Conservation (phyloP, 441 rosid species). For the Erysimum cheiri region DNA sequence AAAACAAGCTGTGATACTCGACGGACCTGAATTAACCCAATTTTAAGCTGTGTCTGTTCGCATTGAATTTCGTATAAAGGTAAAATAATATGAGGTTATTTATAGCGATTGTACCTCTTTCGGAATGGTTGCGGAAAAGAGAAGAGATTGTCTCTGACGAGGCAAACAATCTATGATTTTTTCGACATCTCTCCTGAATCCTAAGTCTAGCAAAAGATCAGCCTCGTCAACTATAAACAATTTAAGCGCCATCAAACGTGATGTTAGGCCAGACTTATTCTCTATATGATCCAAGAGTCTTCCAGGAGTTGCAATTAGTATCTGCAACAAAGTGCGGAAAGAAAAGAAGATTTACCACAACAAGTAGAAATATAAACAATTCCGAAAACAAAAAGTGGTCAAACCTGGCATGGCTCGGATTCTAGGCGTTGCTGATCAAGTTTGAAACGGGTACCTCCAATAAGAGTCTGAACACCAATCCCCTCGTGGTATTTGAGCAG, state of each 20-base stretch:
- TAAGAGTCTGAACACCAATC: constrained; percentile 80
- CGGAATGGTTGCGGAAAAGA: constrained; percentile 92
- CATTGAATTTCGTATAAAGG: background rate
- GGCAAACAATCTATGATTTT: constrained; percentile 89
- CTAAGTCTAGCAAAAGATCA: constrained; percentile 88
- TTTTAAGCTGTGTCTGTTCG: constrained; percentile 5
- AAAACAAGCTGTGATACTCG: constrained; percentile 91
- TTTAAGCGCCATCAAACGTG: constrained; percentile 83
- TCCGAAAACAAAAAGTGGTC: constrained; percentile 24
- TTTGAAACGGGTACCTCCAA: constrained; percentile 92
- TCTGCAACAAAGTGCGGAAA: constrained; percentile 52
- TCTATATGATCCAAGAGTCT: constrained; percentile 93
- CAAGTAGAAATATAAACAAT: constrained; percentile 4
- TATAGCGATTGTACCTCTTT: constrained; percentile 66
- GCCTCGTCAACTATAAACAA: constrained; percentile 95
- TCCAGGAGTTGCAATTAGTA: constrained; percentile 96
- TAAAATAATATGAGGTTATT: background rate
- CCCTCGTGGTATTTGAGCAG: constrained; percentile 82
- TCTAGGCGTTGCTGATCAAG: constrained; percentile 86
- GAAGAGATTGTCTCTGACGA: constrained; percentile 80
- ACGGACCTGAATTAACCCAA: constrained; percentile 67
- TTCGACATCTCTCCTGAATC: constrained; percentile 93
- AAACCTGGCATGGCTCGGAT: constrained; percentile 90
- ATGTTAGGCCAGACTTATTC: constrained; percentile 76
- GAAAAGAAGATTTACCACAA: constrained; percentile 19